A percentile compares a stretch with the other conserved stretches of the same genome.
phyloP scores from a whole-genome alignment of 2,329 filamentous ascomycete species.

The Arthrobotrys iridis region DNA sequence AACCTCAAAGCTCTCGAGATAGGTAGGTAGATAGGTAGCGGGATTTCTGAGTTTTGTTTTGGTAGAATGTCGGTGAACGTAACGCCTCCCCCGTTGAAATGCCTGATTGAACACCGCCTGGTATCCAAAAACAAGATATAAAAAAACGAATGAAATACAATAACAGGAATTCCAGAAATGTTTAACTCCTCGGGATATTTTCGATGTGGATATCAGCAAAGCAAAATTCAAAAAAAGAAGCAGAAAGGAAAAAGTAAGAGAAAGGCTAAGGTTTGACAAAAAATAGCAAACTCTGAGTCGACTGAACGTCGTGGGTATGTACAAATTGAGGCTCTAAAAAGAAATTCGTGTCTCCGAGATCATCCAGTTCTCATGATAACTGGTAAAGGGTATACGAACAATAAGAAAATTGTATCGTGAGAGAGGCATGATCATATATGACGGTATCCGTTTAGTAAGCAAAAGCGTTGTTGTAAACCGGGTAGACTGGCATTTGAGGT shows the following conservation, averaged over 20 bases:
- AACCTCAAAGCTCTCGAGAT: conserved; percentile 39
- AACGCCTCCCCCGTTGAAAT: conserved; percentile 44
- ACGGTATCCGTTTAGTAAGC: conserved; percentile 42
- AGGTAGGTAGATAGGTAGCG: conserved; percentile 35
- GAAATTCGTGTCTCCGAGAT: conserved; percentile 48
- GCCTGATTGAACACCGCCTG: conserved; percentile 52
- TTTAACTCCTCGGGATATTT: conserved; percentile 45
- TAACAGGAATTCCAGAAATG: conserved; percentile 12
- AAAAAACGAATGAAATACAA: conserved; percentile 34
- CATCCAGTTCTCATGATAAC: conserved; percentile 46
- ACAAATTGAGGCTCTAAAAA: conserved; percentile 30
- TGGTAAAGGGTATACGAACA: conserved; percentile 50
- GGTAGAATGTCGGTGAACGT: conserved; percentile 25
- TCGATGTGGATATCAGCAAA: conserved; percentile 43
- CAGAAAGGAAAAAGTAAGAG: no score
- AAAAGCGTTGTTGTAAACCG: conserved; percentile 43
- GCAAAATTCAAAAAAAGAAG: conserved; percentile 15
- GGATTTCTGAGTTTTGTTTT: conserved; percentile 25
- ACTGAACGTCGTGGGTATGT: conserved; percentile 16
- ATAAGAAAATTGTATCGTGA: conserved; percentile 51
- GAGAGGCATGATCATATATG: conserved; percentile 34
- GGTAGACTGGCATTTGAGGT: conserved; percentile 47
- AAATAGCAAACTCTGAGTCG: conserved; percentile 17
- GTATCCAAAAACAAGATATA: conserved; percentile 44
- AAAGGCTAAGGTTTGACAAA: conserved; percentile 47